phyloP scores from a whole-genome alignment of 2,329 filamentous ascomycete species.

The Alternaria conjuncta region DNA sequence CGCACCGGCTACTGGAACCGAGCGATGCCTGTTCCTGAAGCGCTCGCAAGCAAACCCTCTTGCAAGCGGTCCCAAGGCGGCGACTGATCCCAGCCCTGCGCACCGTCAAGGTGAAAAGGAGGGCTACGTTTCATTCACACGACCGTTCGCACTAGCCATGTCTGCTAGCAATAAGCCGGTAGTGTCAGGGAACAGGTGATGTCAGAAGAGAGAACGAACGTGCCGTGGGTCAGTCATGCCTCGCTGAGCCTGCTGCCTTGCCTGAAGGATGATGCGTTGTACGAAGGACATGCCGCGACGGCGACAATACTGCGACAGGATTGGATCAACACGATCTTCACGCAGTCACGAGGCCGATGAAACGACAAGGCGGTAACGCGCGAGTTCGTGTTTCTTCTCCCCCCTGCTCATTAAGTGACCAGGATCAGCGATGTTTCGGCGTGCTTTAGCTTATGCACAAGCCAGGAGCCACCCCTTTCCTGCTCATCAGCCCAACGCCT shows the following conservation, averaged over 20 bases:
- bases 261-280: slow-evolving; percentile 28
- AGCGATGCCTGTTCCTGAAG: slow-evolving; percentile 44
- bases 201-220: slow-evolving; percentile 38
- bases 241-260: slow-evolving; percentile 22
- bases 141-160: slow-evolving; percentile 40
- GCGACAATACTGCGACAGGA: slow-evolving; percentile 35
- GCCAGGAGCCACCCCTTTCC: slow-evolving; percentile 49
- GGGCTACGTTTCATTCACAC: slow-evolving; percentile 39
- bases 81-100: slow-evolving; percentile 33
- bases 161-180: slow-evolving; percentile 34
- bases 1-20: slow-evolving; percentile 26
- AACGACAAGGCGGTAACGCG: slow-evolving; percentile 42
- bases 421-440: slow-evolving; percentile 49
- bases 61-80: slow-evolving; percentile 21
- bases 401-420: slow-evolving; percentile 41
- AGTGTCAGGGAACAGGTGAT: slow-evolving; percentile 32
- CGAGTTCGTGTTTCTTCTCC: slow-evolving; percentile 46
- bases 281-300: slow-evolving; percentile 25
- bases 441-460: slow-evolving; percentile 46
- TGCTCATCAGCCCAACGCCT: slow-evolving; percentile 47
- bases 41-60: slow-evolving; percentile 32
- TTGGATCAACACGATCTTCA: slow-evolving; percentile 47
- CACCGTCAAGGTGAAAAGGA: slow-evolving; percentile 33
- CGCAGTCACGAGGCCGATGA: slow-evolving; percentile 51
- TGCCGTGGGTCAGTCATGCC: slow-evolving; percentile 20